A percentile compares a stretch with the other conserved stretches of the same genome.
phyloP scores from a whole-genome alignment of 1,284 basidiomycete genomes.

The Boletus subluridellus region DNA sequence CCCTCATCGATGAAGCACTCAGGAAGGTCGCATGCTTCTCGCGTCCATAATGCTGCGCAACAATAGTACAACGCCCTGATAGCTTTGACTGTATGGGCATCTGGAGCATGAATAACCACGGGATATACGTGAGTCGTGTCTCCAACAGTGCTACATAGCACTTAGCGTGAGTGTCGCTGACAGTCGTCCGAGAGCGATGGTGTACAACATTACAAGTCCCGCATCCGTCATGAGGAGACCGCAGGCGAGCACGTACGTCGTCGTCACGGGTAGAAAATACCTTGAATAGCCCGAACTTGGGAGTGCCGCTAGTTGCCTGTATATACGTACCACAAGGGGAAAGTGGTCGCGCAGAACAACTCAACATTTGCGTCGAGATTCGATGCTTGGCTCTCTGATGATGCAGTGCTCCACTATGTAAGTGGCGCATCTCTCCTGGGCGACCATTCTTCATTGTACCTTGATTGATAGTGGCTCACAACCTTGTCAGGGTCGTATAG shows the following conservation, averaged over 20 bases:
- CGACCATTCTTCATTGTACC: conserved; percentile 31
- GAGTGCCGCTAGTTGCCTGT: neutral
- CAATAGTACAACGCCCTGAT: neutral
- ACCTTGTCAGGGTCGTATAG: conserved; percentile 36
- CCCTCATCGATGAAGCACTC: neutral
- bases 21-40: neutral
- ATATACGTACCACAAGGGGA: too few species aligned
- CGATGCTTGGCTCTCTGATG: conserved; percentile 25
- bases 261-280: conserved; percentile 39
- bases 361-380: conserved; percentile 21
- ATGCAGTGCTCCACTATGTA: conserved; percentile 36
- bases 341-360: neutral
- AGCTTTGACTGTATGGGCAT: neutral
- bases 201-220: conserved; percentile 51
- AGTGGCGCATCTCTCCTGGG: conserved; percentile 43
- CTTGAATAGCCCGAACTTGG: conserved; percentile 47
- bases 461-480: conserved; percentile 28
- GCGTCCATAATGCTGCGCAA: neutral
- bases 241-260: conserved; percentile 41
- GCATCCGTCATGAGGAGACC: conserved; percentile 51
- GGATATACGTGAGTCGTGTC: neutral
- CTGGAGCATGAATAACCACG: neutral
- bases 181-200: conserved; percentile 30
- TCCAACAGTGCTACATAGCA: neutral
- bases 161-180: neutral